Conservation (phyloP, 2,329 filamentous ascomycete genomes). For the Camptophora hylomeconis region DNA sequence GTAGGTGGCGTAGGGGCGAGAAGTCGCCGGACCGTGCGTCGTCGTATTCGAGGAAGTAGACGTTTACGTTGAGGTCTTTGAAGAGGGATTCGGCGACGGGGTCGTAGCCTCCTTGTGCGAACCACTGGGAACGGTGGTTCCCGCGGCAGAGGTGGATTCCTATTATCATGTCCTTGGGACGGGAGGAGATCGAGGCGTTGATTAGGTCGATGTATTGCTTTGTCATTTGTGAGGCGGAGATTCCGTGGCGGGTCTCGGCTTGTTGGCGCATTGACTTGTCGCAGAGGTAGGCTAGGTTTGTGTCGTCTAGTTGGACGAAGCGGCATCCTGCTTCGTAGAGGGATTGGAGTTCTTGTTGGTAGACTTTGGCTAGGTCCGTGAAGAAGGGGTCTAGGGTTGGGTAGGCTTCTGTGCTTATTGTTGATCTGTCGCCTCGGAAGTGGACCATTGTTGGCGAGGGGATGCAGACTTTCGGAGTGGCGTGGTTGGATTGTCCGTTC, state of each 20-base stretch:
- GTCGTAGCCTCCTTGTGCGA: conserved; percentile 46
- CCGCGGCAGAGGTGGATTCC: conserved; percentile 46
- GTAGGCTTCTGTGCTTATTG: conserved; percentile 40
- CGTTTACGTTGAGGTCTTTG: conserved; percentile 43
- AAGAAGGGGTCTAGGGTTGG: conserved; percentile 43
- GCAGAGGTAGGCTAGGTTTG: conserved; percentile 47
- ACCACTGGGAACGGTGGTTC: conserved; percentile 45
- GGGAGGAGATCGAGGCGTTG: conserved; percentile 40
- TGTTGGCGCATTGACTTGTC: conserved; percentile 42
- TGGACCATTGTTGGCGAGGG: conserved; percentile 48
- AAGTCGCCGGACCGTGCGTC: conserved; percentile 45
- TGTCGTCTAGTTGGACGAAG: conserved; percentile 47
- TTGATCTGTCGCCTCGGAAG: conserved; percentile 42
- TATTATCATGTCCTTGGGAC: conserved; percentile 41
- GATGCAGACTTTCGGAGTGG: conserved; percentile 39
- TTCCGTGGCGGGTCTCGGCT: conserved; percentile 38
- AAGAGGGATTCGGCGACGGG: conserved; percentile 45
- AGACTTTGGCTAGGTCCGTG: conserved; percentile 41
- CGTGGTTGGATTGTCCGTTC: conserved; percentile 9
- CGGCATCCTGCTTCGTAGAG: conserved; percentile 43
- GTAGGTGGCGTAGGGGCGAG: conserved; percentile 40
- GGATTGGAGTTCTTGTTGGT: conserved; percentile 41
- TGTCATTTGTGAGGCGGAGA: conserved; percentile 34
- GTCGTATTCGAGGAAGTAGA: conserved; percentile 49
- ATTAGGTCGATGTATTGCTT: conserved; percentile 42